These are phyloP conservation scores for Colletotrichum brevisporum DNA, from an alignment of 2,329 filamentous ascomycete species.

Conservation along the genomic window DNA sequence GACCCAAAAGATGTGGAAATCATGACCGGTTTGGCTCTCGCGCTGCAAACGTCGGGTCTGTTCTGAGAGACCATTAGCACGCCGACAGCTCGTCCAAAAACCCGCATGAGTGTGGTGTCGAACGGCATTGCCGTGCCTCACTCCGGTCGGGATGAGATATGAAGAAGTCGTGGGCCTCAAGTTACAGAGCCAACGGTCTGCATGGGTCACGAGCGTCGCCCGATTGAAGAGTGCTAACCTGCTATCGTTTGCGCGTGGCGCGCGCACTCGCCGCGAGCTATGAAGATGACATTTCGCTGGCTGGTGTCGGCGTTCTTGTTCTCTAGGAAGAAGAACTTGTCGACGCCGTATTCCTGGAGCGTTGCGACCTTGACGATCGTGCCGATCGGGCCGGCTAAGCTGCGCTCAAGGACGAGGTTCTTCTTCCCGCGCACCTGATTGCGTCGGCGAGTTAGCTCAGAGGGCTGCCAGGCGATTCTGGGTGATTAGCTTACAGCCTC, in stretches of 20 bases:
- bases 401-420: slow-evolving; percentile 94
- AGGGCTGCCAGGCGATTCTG: slow-evolving; percentile 6
- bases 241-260: slow-evolving; percentile 88
- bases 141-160: background rate
- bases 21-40: slow-evolving; percentile 91
- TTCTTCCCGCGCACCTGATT: slow-evolving; percentile 96
- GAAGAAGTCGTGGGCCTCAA: background rate
- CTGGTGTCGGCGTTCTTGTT: slow-evolving; percentile 95
- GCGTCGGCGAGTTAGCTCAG: slow-evolving; percentile 22
- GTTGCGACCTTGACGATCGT: slow-evolving; percentile 96
- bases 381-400: slow-evolving; percentile 89
- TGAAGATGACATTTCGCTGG: slow-evolving; percentile 95
- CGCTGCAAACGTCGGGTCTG: slow-evolving; percentile 92
- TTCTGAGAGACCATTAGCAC: slow-evolving; percentile 64
- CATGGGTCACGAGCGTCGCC: background rate
- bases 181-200: background rate
- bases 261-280: slow-evolving; percentile 90
- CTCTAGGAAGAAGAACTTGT: slow-evolving; percentile 97
- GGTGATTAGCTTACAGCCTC: slow-evolving; percentile 83
- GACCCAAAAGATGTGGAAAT: slow-evolving; percentile 97
- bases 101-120: slow-evolving; percentile 36
- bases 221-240: slow-evolving; percentile 70
- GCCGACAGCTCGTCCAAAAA: slow-evolving; percentile 52
- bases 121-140: slow-evolving; percentile 61
- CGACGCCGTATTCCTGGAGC: slow-evolving; percentile 96